Evolutionary conservation across 805 yeast genomes (phyloP).

Genomic region (Zygoascus flipseniorum): DNA sequence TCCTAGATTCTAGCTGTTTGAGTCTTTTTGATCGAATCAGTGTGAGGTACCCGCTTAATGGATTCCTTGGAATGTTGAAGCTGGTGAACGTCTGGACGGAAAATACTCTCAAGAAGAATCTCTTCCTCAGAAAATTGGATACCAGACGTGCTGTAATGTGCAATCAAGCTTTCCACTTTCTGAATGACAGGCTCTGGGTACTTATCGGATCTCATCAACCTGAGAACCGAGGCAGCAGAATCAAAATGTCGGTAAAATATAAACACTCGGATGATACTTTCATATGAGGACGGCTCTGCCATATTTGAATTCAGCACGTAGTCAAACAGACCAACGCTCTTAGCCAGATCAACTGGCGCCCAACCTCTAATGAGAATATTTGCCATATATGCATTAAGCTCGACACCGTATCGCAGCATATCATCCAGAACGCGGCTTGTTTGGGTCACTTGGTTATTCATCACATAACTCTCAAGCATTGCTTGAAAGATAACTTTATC

Average conservation of each 20-base stretch:
- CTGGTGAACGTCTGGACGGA: slow-evolving; percentile 18
- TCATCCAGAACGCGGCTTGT: slow-evolving; percentile 26
- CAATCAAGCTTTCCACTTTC: slow-evolving; percentile 17
- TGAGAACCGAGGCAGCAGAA: slow-evolving; percentile 18
- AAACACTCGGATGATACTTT: slow-evolving; percentile 28
- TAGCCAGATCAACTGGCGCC: slow-evolving; percentile 24
- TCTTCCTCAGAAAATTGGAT: not conserved
- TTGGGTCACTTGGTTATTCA: slow-evolving; percentile 25
- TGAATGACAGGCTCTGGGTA: slow-evolving; percentile 28
- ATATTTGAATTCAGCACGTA: slow-evolving; percentile 14
- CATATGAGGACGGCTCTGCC: slow-evolving; percentile 30
- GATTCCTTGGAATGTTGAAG: not conserved
- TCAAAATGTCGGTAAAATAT: slow-evolving; percentile 17
- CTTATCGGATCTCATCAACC: slow-evolving; percentile 17
- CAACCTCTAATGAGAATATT: slow-evolving; percentile 29
- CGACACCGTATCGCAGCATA: slow-evolving; percentile 27
- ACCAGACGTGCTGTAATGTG: not conserved
- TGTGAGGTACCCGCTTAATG: not conserved
- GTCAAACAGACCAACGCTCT: slow-evolving; percentile 24
- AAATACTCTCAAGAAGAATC: slow-evolving; percentile 17
- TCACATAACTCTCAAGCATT: slow-evolving; percentile 31
- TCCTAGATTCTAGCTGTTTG: not conserved
- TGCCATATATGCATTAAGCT: slow-evolving; percentile 27
- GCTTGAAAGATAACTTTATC: slow-evolving; percentile 33
- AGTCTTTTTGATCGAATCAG: not conserved